Evolutionary conservation across 495 filamentous ascomycete species (phyloP).

Genomic region (Apiosordaria backusii): DNA sequence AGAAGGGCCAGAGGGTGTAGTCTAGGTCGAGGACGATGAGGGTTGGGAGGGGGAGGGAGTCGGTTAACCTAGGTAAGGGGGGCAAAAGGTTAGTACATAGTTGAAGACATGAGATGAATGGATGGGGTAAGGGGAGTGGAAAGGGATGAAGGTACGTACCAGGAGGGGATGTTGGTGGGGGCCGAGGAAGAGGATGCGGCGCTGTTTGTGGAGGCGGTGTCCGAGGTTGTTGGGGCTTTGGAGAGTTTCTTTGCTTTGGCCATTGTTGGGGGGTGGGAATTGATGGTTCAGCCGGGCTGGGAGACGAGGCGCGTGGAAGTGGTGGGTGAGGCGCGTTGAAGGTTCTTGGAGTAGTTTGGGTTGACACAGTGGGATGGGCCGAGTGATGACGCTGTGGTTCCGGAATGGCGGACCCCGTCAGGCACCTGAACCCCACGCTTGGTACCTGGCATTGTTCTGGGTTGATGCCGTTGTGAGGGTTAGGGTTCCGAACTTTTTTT

Average conservation of each 20-base stretch:
- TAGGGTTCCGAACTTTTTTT: neutral
- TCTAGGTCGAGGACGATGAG: slow-evolving; percentile 91
- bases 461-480: neutral
- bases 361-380: neutral
- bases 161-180: slow-evolving; percentile 9
- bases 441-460: neutral
- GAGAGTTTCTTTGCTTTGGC: slow-evolving; percentile 18
- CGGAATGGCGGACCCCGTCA: neutral
- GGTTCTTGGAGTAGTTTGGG: too few relatives aligned
- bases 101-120: slow-evolving; percentile 4
- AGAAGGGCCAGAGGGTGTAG: slow-evolving; percentile 97
- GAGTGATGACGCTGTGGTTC: neutral
- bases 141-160: neutral
- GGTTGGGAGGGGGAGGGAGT: slow-evolving; percentile 77
- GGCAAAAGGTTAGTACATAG: slow-evolving; percentile 12
- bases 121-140: neutral
- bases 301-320: neutral
- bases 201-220: slow-evolving; percentile 6
- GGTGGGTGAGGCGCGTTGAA: too few relatives aligned
- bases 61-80: slow-evolving; percentile 53
- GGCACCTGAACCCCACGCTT: neutral
- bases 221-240: slow-evolving; percentile 13
- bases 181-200: slow-evolving; percentile 15
- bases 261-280: slow-evolving; percentile 6
- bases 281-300: neutral